A percentile compares a stretch with the other conserved stretches of the same genome.
phyloP scores from a whole-genome alignment of 495 filamentous ascomycete species.

The Penicillium cosmopolitanum region DNA sequence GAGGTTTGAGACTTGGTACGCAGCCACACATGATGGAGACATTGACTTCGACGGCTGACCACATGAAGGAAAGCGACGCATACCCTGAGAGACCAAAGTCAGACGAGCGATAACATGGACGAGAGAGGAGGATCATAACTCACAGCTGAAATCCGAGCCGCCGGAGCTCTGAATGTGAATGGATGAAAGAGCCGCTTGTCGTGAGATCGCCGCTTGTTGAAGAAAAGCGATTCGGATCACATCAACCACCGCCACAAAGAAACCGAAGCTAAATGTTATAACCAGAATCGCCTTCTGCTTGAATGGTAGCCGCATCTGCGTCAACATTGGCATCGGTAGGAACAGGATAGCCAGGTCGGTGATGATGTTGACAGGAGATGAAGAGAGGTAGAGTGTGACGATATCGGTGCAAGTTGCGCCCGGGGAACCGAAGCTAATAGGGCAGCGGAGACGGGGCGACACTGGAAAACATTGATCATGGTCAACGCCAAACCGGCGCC shows the following conservation, averaged over 20 bases:
- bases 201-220: slow-evolving; percentile 64
- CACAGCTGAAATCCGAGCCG: slow-evolving; percentile 60
- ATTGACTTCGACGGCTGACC: slow-evolving; percentile 90
- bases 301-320: slow-evolving; percentile 77
- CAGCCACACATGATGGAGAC: slow-evolving; percentile 86
- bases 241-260: slow-evolving; percentile 86
- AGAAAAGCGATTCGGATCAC: slow-evolving; percentile 89
- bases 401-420: slow-evolving; percentile 68
- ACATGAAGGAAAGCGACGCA: slow-evolving; percentile 85
- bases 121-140: slow-evolving; percentile 6
- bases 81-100: slow-evolving; percentile 52
- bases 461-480: slow-evolving; percentile 88
- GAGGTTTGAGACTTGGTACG: slow-evolving; percentile 84
- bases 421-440: slow-evolving; percentile 52
- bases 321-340: slow-evolving; percentile 86
- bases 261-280: slow-evolving; percentile 78
- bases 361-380: slow-evolving; percentile 80
- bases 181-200: slow-evolving; percentile 32
- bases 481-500: slow-evolving; percentile 77
- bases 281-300: slow-evolving; percentile 85
- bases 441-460: slow-evolving; percentile 68
- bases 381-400: slow-evolving; percentile 80
- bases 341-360: slow-evolving; percentile 84
- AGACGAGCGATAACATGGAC: neutral
- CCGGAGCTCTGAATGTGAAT: slow-evolving; percentile 39